Percentiles rank a stretch among this genome's conserved stretches.
These are phyloP conservation scores for Lasiosphaeriaceae sp. DNA, from an alignment of 495 filamentous ascomycete species.

Conservation along the genomic window DNA sequence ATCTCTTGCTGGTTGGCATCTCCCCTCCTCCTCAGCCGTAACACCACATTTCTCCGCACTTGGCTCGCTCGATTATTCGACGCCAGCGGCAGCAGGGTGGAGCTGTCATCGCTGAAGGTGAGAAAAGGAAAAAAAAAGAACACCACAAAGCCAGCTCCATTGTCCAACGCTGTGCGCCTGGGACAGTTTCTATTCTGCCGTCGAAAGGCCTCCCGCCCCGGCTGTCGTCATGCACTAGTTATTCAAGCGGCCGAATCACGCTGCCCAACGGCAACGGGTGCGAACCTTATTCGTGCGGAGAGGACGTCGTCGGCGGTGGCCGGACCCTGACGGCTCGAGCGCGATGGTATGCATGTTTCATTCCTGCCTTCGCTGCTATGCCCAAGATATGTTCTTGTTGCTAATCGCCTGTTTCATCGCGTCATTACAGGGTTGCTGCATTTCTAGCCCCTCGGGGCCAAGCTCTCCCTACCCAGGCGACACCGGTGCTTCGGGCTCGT, in stretches of 20 bases:
- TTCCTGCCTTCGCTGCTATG: background rate
- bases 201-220: background rate
- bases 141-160: background rate
- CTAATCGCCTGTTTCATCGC: background rate
- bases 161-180: background rate
- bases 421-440: conserved; percentile 43
- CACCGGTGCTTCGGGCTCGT: conserved; percentile 34
- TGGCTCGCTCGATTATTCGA: background rate
- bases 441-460: conserved; percentile 39
- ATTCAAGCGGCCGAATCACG: conserved; percentile 23
- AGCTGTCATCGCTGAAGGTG: no score
- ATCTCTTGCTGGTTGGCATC: no score
- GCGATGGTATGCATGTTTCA: conserved; percentile 20
- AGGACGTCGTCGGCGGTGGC: background rate
- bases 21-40: background rate
- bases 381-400: background rate
- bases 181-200: background rate
- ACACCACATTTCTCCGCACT: background rate
- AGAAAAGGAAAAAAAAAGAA: no score
- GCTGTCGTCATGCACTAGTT: conserved; percentile 31
- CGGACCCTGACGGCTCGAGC: background rate
- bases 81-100: background rate
- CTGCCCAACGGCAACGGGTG: conserved; percentile 17
- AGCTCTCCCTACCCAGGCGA: conserved; percentile 42
- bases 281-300: conserved; percentile 7